Evolutionary conservation across 306 rosid species (phyloP), one percentile per base, ranked within the genome.

Genomic region (Sophora flavescens): DNA sequence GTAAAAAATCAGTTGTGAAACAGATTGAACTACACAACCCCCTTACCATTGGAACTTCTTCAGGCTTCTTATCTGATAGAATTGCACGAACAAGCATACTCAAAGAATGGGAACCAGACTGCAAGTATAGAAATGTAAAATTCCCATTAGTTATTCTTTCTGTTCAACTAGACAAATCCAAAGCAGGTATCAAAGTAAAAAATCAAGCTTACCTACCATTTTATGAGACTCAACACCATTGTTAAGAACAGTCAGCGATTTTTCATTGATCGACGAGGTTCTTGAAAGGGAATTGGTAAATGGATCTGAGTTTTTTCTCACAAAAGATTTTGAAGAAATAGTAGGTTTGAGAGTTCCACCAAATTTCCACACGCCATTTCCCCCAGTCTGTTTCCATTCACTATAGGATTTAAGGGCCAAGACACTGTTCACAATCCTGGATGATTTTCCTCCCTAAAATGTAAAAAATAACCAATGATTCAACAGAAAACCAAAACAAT

Each of bases 11-110:
- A 13, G 4, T 14, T 54, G 62, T 22, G 53, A 50, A 75, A 74
- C 62, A 70, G 26, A 16, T n/a, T 61, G 14, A 68, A 66, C 47
- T 58, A 57, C 48, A 36, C 39, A 57, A 67, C 61, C 41, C 44
- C 87, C n/a, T 70, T 88, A 95, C 99, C 92, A 2, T 82, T 16
- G 97, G 96, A 76, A 95, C 88, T 86, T 95, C 99, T 64, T 95
- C 99, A 69, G 97, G 99, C 78, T 85, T 91, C 89, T 89, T 95
- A 79, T 95, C 97, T 3, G 75, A 84, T 32, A 95, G 53, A 59
- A 90, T 82, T 63, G 97, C 86, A 11, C 79, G 96, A 72, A 95
- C 86, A 69, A 92, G 97, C 82, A 26, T 75, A 80, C 89, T 88
- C 89, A 91, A 65, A 57, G 98, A 86, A 82, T 82, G 78, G 42